A percentile compares a stretch with the other conserved stretches of the same genome.
Evolutionary conservation across 2,329 filamentous ascomycete genomes (phyloP).

Genomic region (Myrmaecium sp.): DNA sequence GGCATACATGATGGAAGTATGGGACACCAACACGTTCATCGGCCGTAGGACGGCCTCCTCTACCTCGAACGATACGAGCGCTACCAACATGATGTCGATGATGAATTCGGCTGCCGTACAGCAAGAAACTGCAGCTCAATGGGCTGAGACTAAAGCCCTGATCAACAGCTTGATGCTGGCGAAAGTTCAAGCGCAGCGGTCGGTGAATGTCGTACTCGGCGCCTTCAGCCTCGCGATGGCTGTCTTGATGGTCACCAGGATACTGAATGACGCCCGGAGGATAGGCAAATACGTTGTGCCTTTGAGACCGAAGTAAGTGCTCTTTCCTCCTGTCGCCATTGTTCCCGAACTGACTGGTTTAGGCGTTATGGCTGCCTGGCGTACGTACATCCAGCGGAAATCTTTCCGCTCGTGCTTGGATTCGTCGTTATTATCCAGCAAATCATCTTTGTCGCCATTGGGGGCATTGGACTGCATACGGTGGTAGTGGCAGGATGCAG

Average conservation of each 20-base stretch:
- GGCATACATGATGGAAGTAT: constrained; percentile 21
- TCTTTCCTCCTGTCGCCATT: neutral
- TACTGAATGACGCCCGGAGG: constrained; percentile 20
- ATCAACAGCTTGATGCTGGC: constrained; percentile 19
- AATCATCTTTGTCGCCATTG: constrained; percentile 21
- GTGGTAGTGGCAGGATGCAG: constrained; percentile 20
- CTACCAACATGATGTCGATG: neutral
- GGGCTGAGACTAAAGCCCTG: constrained; percentile 10
- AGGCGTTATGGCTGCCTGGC: constrained; percentile 20
- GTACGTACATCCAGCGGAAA: constrained; percentile 22
- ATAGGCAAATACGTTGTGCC: constrained; percentile 15
- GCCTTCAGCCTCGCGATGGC: constrained; percentile 20
- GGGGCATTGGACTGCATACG: constrained; percentile 19
- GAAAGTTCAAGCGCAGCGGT: constrained; percentile 21
- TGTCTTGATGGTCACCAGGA: constrained; percentile 18
- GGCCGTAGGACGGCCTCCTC: constrained; percentile 12
- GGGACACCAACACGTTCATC: constrained; percentile 16
- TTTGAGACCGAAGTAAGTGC: constrained; percentile 16
- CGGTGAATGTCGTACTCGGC: constrained; percentile 22
- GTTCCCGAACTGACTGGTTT: constrained; percentile 3
- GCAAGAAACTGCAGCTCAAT: neutral
- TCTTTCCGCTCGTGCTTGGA: constrained; percentile 22
- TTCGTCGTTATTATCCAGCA: constrained; percentile 20
- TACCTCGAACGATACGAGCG: constrained; percentile 11
- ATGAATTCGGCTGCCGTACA: neutral